A percentile compares a stretch with the other conserved stretches of the same genome.
Evolutionary conservation across 2,329 filamentous ascomycete species (phyloP).

Genomic region (Phialophora verrucosa): DNA sequence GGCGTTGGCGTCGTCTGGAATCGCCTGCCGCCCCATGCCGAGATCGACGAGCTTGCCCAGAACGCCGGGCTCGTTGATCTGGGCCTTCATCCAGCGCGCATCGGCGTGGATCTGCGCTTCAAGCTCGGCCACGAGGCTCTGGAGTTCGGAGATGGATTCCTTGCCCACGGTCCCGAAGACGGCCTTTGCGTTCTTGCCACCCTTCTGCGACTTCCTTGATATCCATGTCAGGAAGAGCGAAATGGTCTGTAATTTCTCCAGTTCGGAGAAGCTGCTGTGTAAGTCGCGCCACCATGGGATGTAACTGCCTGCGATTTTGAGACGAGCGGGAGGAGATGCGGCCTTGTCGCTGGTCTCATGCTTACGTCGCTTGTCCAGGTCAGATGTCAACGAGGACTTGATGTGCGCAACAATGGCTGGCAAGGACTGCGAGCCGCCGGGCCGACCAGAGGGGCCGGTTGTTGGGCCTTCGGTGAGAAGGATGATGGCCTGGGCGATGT

Average conservation of each 20-base stretch:
- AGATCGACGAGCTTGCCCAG: conserved; percentile 51
- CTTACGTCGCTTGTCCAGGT: conserved; percentile 9
- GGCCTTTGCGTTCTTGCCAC: conserved; percentile 22
- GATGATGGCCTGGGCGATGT: conserved; percentile 19
- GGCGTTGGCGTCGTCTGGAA: background rate
- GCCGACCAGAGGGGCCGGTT: background rate
- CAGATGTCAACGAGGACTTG: conserved; percentile 19
- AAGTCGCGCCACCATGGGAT: conserved; percentile 51
- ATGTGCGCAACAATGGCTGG: conserved; percentile 17
- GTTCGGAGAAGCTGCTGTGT: conserved; percentile 46
- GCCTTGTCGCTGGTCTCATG: background rate
- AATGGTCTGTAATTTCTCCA: conserved; percentile 51
- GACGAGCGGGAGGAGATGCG: background rate
- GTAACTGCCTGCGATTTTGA: conserved; percentile 28
- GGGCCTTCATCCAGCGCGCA: conserved; percentile 46
- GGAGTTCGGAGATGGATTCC: conserved; percentile 18
- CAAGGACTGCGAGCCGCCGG: background rate
- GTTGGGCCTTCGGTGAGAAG: conserved; percentile 12
- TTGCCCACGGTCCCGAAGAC: conserved; percentile 7
- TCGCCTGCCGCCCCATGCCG: conserved; percentile 42
- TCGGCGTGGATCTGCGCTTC: conserved; percentile 46
- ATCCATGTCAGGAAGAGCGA: conserved; percentile 42
- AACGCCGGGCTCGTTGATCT: conserved; percentile 48
- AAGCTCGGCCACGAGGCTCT: conserved; percentile 23
- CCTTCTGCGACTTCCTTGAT: conserved; percentile 21